A percentile compares a stretch with the other conserved stretches of the same genome.
Conservation (phyloP, 2,329 filamentous ascomycete genomes). For the Thielaviopsis punctulata region DNA sequence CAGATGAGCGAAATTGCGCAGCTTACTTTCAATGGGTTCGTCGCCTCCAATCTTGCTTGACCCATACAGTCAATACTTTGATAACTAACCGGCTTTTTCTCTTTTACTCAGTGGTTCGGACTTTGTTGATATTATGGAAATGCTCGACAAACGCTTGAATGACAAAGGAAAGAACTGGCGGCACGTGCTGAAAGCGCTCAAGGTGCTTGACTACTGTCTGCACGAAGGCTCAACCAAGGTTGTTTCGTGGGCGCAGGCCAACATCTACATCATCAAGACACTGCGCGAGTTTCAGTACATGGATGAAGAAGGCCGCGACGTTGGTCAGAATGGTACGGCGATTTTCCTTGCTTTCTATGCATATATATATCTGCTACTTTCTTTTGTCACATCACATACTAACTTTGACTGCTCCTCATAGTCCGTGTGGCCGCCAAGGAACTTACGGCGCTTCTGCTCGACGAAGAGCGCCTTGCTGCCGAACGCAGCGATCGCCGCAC, state of each 20-base stretch:
- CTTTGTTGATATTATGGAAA: slow-evolving; percentile 99
- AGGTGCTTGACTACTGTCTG: slow-evolving; percentile 93
- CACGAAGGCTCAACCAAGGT: slow-evolving; percentile 94
- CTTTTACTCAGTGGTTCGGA: slow-evolving; percentile 55
- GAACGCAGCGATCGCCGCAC: slow-evolving; percentile 83
- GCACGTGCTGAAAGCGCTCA: slow-evolving; percentile 91
- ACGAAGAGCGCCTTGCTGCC: slow-evolving; percentile 79
- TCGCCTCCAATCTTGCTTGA: slow-evolving; percentile 12
- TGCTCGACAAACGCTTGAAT: slow-evolving; percentile 95
- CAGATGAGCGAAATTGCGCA: slow-evolving; percentile 98
- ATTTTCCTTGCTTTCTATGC: not conserved
- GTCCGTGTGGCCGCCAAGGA: slow-evolving; percentile 94
- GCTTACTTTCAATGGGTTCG: slow-evolving; percentile 93
- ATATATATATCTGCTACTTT: not conserved
- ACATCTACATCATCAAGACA: slow-evolving; percentile 97
- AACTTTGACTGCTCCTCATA: slow-evolving; percentile 23
- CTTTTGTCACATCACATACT: not conserved
- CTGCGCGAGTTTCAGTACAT: slow-evolving; percentile 92
- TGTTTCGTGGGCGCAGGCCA: slow-evolving; percentile 95
- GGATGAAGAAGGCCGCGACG: slow-evolving; percentile 87
- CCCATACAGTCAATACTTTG: not conserved
- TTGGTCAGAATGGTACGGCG: slow-evolving; percentile 79
- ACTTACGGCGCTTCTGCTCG: slow-evolving; percentile 74
- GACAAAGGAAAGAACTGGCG: slow-evolving; percentile 99
- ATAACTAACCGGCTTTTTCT: not conserved